These are phyloP conservation scores for Gossypium turneri DNA, from an alignment of 345 rosid species.

Conservation along the genomic window DNA sequence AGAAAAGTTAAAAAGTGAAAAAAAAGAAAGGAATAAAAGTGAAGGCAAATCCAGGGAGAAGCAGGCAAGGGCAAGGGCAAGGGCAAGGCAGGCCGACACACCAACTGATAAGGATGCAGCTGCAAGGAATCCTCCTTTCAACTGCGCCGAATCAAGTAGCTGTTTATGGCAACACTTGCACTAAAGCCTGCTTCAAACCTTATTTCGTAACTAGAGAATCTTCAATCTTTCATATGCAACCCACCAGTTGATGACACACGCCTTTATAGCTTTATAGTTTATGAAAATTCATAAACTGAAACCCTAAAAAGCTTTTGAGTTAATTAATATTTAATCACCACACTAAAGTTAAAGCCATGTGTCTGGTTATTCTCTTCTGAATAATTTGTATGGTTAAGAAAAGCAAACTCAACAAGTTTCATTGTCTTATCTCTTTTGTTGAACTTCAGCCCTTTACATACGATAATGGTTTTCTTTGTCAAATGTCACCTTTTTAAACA, in stretches of 20 bases:
- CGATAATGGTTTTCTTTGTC: too few species aligned
- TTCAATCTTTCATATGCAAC: constrained; percentile 19
- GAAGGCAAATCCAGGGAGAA: constrained; percentile 14
- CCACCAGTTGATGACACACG: neutral
- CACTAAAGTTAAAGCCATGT: constrained; percentile 10
- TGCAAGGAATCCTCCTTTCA: constrained; percentile 32
- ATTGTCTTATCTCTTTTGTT: neutral
- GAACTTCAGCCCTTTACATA: neutral
- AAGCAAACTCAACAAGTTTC: neutral
- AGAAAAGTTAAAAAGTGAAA: too few species aligned
- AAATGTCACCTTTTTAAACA: too few species aligned
- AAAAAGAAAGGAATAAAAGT: neutral
- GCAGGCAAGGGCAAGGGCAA: neutral
- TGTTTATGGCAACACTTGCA: constrained; percentile 27
- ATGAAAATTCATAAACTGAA: constrained; percentile 12
- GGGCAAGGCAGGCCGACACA: neutral
- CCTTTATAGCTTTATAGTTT: too few species aligned
- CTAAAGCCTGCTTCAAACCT: constrained; percentile 30
- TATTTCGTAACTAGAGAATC: constrained; percentile 23
- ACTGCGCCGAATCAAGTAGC: constrained; percentile 30
- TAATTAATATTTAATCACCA: constrained; percentile 13
- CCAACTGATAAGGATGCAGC: constrained; percentile 23
- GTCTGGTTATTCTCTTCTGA: neutral
- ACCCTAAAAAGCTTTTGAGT: constrained; percentile 19
- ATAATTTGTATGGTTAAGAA: neutral